Evolutionary conservation across 2,329 filamentous ascomycete species (phyloP), one percentile per base, ranked within the genome.

Genomic region (Fusarium burgessii): DNA sequence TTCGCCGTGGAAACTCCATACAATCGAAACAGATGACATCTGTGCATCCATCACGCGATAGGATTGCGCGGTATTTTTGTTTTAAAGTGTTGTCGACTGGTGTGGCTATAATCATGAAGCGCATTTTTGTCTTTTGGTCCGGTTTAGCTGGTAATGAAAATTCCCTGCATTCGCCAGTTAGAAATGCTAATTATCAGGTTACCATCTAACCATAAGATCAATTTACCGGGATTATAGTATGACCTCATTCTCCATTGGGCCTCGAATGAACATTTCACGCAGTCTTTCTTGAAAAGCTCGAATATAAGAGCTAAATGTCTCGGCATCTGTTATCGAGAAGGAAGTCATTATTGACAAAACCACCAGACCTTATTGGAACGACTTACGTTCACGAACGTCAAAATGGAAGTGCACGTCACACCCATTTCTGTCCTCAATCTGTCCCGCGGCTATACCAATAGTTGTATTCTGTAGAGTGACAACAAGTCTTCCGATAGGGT

Each of bases 351-450:
- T 1, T 4, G 2, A 6, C 8, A 47, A 1, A 20, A 2, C 12
- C 23, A 2, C 5, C 1, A 3, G 3, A 4, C 6, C 15, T 10
- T 1, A 1, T 5, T 17, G 2, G 13, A 17, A 17, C 10, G 14
- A 14, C 46, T 0, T 10, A 33, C 46, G 29, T 18, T 35, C 15
- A 1, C 11, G 29, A 10, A 14, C 2, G 23, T 35, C 46, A 12
- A 49, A 49, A 1, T 35, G 7, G 7, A 33, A 49, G 5, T 33
- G 7, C 32, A 7, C 14, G 7, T 23, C 5, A 8, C 2, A 1
- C n/a, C 20, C 9, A 9, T 2, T 0, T 2, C 3, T 0, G 7
- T 32, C 7, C 10, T 13, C 3, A 0, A 13, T 5, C 8, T 1
- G 27, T 2, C 0, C 2, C 5, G 12, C 17, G 4, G 1, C 13